phyloP scores from a whole-genome alignment of 495 filamentous ascomycete species.

The Tetracladium marchalianum region DNA sequence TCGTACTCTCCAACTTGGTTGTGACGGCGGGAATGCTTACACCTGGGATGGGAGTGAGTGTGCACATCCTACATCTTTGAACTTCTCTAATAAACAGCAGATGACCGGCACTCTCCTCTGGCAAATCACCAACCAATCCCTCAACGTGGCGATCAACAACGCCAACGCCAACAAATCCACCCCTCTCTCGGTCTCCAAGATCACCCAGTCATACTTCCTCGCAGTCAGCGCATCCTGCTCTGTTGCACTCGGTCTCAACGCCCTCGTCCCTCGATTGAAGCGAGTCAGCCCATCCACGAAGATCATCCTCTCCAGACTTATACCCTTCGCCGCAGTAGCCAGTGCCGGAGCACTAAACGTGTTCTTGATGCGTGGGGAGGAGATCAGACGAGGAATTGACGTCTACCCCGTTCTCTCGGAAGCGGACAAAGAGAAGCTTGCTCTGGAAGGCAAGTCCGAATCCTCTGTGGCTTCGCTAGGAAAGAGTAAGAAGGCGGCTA shows the following conservation, averaged over 20 bases:
- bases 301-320: constrained; percentile 67
- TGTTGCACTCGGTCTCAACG: constrained; percentile 87
- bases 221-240: constrained; percentile 88
- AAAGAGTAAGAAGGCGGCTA: constrained; percentile 79
- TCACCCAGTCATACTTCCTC: constrained; percentile 81
- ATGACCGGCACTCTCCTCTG: constrained; percentile 84
- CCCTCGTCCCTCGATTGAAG: constrained; percentile 76
- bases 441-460: constrained; percentile 39
- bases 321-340: constrained; percentile 92
- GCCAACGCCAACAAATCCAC: constrained; percentile 96
- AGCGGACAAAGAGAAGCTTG: constrained; percentile 42
- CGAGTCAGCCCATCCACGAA: constrained; percentile 61
- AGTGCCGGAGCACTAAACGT: constrained; percentile 87
- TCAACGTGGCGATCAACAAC: constrained; percentile 96
- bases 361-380: constrained; percentile 93
- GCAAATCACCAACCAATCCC: constrained; percentile 94
- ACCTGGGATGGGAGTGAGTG: constrained; percentile 58
- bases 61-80: constrained; percentile 7
- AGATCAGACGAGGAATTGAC: constrained; percentile 88
- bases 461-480: constrained; percentile 58
- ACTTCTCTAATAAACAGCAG: constrained; percentile 27
- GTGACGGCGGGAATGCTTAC: constrained; percentile 99
- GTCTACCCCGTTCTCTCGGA: constrained; percentile 70
- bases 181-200: constrained; percentile 65
- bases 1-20: constrained; percentile 85